phyloP scores from a whole-genome alignment of 345 rosid genomes.

The Trapa incisa region DNA sequence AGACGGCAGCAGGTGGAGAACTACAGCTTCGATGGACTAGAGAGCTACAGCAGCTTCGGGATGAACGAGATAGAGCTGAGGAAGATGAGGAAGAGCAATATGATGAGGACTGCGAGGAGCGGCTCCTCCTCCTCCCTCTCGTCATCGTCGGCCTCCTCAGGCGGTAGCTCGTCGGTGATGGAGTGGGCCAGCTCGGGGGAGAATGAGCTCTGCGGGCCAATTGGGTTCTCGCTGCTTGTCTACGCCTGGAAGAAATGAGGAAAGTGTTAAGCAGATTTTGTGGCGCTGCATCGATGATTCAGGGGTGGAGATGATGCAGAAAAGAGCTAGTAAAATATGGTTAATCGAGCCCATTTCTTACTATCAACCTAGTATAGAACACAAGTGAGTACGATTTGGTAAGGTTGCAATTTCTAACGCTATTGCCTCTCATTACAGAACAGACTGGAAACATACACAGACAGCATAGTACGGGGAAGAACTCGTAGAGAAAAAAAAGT shows the following conservation, averaged over 20 bases:
- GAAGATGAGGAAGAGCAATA: conserved; percentile 58
- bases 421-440: too few species aligned
- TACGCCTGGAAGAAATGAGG: conserved; percentile 87
- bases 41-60: conserved; percentile 21
- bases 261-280: too few species aligned
- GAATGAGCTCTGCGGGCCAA: conserved; percentile 35
- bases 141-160: conserved; percentile 84
- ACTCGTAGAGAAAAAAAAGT: too few species aligned
- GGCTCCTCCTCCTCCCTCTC: conserved; percentile 72
- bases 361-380: too few species aligned
- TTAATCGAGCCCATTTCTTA: too few species aligned
- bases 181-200: conserved; percentile 90
- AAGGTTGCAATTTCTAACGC: too few species aligned
- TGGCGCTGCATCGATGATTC: too few species aligned
- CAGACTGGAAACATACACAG: too few species aligned
- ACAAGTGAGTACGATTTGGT: too few species aligned
- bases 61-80: conserved; percentile 57
- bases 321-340: not conserved
- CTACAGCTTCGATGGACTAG: not conserved
- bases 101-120: conserved; percentile 44
- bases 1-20: not conserved
- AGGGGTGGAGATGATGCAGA: not conserved
- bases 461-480: too few species aligned
- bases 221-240: conserved; percentile 66
- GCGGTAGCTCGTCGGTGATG: conserved; percentile 69